phyloP scores from a whole-genome alignment of 768 basidiomycete genomes.

The Nidularia pulvinata region DNA sequence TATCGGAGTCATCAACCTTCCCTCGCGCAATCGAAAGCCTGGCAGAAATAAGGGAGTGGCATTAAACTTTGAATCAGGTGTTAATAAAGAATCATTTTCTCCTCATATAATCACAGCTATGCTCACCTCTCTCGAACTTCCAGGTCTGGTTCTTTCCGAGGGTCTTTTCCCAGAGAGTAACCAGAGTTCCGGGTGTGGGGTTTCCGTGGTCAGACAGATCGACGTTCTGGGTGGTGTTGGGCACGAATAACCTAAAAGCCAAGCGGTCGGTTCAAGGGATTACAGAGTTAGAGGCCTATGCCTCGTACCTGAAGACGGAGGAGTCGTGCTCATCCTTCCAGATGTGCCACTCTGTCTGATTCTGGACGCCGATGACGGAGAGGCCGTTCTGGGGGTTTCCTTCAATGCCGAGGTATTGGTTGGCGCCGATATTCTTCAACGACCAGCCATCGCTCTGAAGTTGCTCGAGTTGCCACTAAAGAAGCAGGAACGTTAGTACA shows the following conservation, averaged over 20 bases:
- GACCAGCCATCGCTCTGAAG: not conserved
- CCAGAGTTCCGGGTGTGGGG: constrained; percentile 31
- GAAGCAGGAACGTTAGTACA: not conserved
- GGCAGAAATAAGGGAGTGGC: not conserved
- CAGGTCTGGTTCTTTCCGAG: constrained; percentile 40
- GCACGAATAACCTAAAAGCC: constrained; percentile 32
- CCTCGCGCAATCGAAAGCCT: too few relatives aligned
- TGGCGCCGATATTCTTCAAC: too few relatives aligned
- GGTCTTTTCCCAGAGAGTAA: constrained; percentile 40
- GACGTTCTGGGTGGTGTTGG: constrained; percentile 23
- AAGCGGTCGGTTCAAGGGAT: constrained; percentile 2
- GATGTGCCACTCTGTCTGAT: too few relatives aligned
- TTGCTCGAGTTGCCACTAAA: not conserved
- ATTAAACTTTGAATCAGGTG: not conserved
- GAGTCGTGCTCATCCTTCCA: not conserved
- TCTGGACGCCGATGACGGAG: too few relatives aligned
- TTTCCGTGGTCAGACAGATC: constrained; percentile 43
- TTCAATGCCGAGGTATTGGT: too few relatives aligned
- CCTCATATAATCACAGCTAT: not conserved
- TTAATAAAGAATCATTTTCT: not conserved
- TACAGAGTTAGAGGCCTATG: not conserved
- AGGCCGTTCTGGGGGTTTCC: too few relatives aligned
- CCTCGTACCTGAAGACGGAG: not conserved
- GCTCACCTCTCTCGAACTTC: constrained; percentile 22
- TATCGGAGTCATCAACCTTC: too few relatives aligned